Evolutionary conservation across 257 asterid genomes (phyloP).

Genomic region (Petunia axillaris): DNA sequence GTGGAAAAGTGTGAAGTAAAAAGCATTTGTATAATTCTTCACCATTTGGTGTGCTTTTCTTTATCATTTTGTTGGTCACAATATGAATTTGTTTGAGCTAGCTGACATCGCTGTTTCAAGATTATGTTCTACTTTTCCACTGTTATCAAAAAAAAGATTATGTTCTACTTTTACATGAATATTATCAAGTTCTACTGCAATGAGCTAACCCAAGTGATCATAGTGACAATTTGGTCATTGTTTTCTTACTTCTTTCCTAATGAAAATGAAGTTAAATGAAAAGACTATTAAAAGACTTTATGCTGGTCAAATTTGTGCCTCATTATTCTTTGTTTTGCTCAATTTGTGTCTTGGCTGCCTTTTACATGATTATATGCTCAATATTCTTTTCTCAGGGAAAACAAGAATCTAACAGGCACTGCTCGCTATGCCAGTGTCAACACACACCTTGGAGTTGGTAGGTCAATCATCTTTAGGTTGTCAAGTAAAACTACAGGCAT

Average conservation of each 20-base stretch:
- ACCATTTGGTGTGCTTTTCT: neutral
- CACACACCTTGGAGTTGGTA: constrained; percentile 94
- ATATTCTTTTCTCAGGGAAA: constrained; percentile 61
- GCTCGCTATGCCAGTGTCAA: constrained; percentile 98
- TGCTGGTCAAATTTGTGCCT: neutral
- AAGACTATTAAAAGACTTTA: neutral
- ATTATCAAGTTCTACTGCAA: constrained; percentile 7
- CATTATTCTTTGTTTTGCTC: constrained; percentile 12
- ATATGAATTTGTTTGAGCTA: neutral
- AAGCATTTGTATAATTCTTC: neutral
- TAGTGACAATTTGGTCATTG: neutral
- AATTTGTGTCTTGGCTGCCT: neutral
- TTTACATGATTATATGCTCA: constrained; percentile 13
- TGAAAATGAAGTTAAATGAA: neutral
- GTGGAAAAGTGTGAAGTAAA: neutral
- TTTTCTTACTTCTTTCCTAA: neutral
- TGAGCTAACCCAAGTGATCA: neutral
- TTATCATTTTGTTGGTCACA: constrained; percentile 6
- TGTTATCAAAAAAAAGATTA: neutral
- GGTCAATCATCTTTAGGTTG: constrained; percentile 37
- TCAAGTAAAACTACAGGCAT: neutral
- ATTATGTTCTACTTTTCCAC: neutral
- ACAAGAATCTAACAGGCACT: constrained; percentile 94
- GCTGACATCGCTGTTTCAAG: neutral
- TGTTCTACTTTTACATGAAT: neutral